Base-by-base conservation (phyloP, 192 early-diverging fungal species). In the Dispira simplex region DNA sequence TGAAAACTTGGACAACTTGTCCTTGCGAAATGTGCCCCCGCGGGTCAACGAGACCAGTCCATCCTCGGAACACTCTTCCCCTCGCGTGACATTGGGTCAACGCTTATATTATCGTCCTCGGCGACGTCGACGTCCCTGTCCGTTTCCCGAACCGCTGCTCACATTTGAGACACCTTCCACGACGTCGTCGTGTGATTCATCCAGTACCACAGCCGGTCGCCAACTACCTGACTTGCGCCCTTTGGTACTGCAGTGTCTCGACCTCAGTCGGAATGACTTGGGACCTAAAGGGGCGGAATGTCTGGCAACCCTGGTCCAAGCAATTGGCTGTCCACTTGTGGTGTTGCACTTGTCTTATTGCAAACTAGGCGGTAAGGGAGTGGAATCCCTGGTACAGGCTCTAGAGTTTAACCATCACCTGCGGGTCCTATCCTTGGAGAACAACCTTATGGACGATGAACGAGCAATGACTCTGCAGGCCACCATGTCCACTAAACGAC, bases 331-430 rank as follows among this genome's bases (percentile, higher is more conserved):
- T 26, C 51, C 51, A 18, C 51, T 53, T 25, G 51, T 25, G 51
- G 51, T n/a, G 51, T n/a, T 53, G 26, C 26, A 53, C 18, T 26
- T 53, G 11, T 20, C 21, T 53, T 26, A n/a, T 26, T 25, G 21
- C 51, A 53, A 53, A 26, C 44, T 67, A 48, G 66, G 66, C 2
- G 48, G 52, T 43, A 54, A 59, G 46, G 66, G 66, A 26, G 46
- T 28, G 23, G 66, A 67, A 67, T n/a, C 8, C 44, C 45, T 67
- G 18, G 66, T 51, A 27, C 62, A 44, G 16, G 25, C 64, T 12
- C 26, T 64, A 21, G 66, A 64, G 39, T n/a, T 25, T 11, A 67
- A 67, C 53, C 51, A 25, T 18, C 51, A 53, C n/a, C 51, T 53
- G 21, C 51, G 26, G 18, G 18, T 53, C 20, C 18, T 53, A 11